Evolutionary conservation across 2,329 filamentous ascomycete genomes (phyloP).

Genomic region (Fusarium penzigii): DNA sequence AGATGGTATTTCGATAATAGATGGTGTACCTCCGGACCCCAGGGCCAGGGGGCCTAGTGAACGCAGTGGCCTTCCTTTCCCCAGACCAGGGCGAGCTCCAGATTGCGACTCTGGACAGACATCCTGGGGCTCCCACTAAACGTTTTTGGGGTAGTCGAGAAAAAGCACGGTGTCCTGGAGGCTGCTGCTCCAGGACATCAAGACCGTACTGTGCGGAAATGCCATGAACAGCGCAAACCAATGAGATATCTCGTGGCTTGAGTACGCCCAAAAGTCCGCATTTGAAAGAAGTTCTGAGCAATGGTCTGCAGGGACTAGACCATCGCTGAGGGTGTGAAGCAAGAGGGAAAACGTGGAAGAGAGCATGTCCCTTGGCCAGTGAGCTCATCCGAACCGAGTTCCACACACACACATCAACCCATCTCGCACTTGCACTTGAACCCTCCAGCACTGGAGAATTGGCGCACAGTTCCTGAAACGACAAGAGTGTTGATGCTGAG

Average conservation of each 20-base stretch:
- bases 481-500: not conserved
- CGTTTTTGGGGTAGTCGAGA: conserved; percentile 26
- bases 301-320: conserved; percentile 25
- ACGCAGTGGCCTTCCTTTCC: conserved; percentile 25
- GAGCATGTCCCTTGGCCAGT: conserved; percentile 9
- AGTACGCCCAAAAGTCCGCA: conserved; percentile 13
- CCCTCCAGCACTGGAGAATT: not conserved
- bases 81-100: conserved; percentile 24
- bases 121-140: conserved; percentile 27
- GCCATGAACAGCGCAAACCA: conserved; percentile 8
- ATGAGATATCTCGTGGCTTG: conserved; percentile 14
- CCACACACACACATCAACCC: conserved; percentile 19
- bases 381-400: conserved; percentile 15
- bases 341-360: conserved; percentile 30
- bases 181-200: conserved; percentile 8
- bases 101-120: conserved; percentile 13
- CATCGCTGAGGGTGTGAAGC: conserved; percentile 15
- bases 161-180: conserved; percentile 25
- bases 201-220: conserved; percentile 22
- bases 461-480: not conserved
- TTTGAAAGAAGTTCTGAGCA: conserved; percentile 14
- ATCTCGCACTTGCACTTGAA: not conserved
- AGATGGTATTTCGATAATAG: conserved; percentile 24
- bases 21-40: conserved; percentile 30
- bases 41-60: conserved; percentile 28